Base-by-base conservation (phyloP, 192 early-diverging fungal species). In the Entomortierella parvispora region DNA sequence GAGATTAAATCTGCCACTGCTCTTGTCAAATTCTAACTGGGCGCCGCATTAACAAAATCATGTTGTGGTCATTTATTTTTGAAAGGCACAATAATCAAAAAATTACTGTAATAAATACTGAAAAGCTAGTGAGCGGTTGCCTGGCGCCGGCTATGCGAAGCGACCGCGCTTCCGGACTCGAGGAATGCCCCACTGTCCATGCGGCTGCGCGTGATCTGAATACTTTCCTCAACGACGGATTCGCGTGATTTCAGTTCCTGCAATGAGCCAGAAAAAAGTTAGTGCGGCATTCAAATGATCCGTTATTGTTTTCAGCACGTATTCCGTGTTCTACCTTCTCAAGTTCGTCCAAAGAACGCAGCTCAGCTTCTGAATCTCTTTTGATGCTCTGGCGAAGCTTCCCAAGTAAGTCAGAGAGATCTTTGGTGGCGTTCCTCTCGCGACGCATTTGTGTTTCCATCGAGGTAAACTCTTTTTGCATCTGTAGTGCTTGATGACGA, bases 131-230 rank as follows among this genome's bases (percentile, higher is more conserved):
- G n/a, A n/a, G n/a, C n/a, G n/a, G n/a, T n/a, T n/a, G n/a, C n/a
- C n/a, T n/a, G n/a, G n/a, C n/a, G n/a, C n/a, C n/a, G n/a, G n/a
- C n/a, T n/a, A n/a, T n/a, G n/a, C n/a, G n/a, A n/a, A n/a, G n/a
- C n/a, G n/a, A n/a, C n/a, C n/a, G n/a, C n/a, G n/a, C n/a, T n/a
- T n/a, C n/a, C n/a, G n/a, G n/a, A n/a, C 53, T 67, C 65, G 43
- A 62, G 20, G 26, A 70, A 70, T 14, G 53, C 45, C 10, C 68
- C 68, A 20, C 68, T 70, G 10, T 70, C 68, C 60, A 70, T 55
- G 3, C 68, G 68, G 14, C 22, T 49, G 18, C 68, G 68, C 1
- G 52, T 49, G 2, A 43, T 42, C 23, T 40, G 42, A 29, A 70
- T 62, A 0, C 43, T 70, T 33, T 62, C 68, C 43, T 62, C 60